Conservation (phyloP, 2,329 filamentous ascomycete species). For the Arthrobotrys musiformis region DNA sequence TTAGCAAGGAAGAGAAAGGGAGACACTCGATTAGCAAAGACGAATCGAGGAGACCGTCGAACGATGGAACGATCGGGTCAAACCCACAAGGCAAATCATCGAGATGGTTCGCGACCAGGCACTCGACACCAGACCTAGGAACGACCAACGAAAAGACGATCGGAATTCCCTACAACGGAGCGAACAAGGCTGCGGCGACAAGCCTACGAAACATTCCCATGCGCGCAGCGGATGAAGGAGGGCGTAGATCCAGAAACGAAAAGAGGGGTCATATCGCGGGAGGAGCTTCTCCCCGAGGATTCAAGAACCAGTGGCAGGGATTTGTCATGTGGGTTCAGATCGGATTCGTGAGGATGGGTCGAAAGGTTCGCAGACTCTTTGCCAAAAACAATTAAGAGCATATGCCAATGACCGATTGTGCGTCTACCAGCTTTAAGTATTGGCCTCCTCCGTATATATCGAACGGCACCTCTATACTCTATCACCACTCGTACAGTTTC, state of each 20-base stretch:
- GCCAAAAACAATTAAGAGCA: constrained; percentile 32
- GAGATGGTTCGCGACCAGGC: constrained; percentile 29
- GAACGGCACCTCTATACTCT: neutral
- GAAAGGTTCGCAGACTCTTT: constrained; percentile 56
- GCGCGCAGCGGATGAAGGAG: constrained; percentile 41
- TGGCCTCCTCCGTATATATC: neutral
- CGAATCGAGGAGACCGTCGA: constrained; percentile 48
- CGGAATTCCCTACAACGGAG: constrained; percentile 36
- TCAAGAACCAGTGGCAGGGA: constrained; percentile 54
- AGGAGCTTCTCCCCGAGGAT: constrained; percentile 14
- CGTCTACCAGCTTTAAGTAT: constrained; percentile 44
- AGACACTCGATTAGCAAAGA: constrained; percentile 44
- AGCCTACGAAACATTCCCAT: constrained; percentile 42
- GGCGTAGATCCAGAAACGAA: constrained; percentile 37
- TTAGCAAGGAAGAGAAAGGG: constrained; percentile 45
- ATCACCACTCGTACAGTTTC: neutral
- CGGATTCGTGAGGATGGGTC: constrained; percentile 53
- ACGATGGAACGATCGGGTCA: constrained; percentile 43
- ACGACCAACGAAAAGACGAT: constrained; percentile 51
- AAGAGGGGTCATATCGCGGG: constrained; percentile 19
- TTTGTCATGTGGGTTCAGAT: constrained; percentile 55
- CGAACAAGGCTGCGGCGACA: neutral
- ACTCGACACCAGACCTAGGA: constrained; percentile 48
- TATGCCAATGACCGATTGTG: constrained; percentile 39
- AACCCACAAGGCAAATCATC: constrained; percentile 24